Evolutionary conservation across 495 filamentous ascomycete genomes (phyloP).

Genomic region (Polyplosphaeria fusca): DNA sequence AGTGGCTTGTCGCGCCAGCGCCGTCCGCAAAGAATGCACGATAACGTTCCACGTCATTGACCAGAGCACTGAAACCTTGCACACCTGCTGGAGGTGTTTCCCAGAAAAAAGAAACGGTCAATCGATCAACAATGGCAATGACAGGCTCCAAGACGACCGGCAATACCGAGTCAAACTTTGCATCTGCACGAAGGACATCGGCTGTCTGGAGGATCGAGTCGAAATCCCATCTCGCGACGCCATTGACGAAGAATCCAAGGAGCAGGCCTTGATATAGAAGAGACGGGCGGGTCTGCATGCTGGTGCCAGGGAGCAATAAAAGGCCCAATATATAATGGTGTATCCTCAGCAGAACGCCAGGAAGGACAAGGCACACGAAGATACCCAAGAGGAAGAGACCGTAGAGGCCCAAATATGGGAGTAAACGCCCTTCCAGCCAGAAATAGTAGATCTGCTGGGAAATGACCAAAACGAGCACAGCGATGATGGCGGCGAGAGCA

Average conservation of each 20-base stretch:
- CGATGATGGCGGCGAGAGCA: constrained; percentile 39
- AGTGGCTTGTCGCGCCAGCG: not conserved
- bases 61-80: constrained; percentile 78
- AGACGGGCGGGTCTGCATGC: constrained; percentile 71
- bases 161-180: constrained; percentile 61
- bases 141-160: constrained; percentile 53
- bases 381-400: constrained; percentile 45
- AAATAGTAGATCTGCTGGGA: constrained; percentile 40
- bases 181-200: constrained; percentile 62
- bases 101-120: constrained; percentile 2
- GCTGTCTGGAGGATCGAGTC: constrained; percentile 81
- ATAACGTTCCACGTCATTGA: constrained; percentile 88
- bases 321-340: constrained; percentile 94
- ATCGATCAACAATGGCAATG: not conserved
- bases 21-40: constrained; percentile 32
- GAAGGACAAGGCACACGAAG: constrained; percentile 59
- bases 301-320: constrained; percentile 75
- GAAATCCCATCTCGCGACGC: constrained; percentile 87
- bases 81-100: constrained; percentile 9
- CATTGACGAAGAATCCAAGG: constrained; percentile 85
- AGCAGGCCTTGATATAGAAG: constrained; percentile 81
- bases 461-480: constrained; percentile 38
- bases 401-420: constrained; percentile 55
- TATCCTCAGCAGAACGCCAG: constrained; percentile 74
- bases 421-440: constrained; percentile 41